Conservation (phyloP, 495 filamentous ascomycete genomes). For the Rostrohypoxylon terebratum region DNA sequence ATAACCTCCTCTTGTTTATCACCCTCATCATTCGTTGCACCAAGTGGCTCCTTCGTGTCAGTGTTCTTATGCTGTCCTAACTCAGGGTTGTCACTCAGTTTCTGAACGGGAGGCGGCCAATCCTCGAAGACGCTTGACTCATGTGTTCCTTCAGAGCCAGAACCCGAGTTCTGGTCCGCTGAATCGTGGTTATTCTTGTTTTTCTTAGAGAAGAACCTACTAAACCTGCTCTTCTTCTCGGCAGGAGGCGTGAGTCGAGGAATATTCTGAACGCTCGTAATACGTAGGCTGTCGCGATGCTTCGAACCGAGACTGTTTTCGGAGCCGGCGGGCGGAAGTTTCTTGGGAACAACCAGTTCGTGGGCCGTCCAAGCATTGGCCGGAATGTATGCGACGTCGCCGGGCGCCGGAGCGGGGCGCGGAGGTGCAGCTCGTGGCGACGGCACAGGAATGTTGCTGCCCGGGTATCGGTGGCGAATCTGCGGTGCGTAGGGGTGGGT, state of each 20-base stretch:
- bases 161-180: background rate
- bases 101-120: background rate
- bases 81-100: background rate
- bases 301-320: background rate
- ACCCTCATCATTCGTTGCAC: background rate
- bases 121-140: background rate
- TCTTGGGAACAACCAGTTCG: slow-evolving; percentile 24
- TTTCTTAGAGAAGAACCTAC: background rate
- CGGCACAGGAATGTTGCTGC: slow-evolving; percentile 28
- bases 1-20: background rate
- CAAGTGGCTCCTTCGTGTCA: background rate
- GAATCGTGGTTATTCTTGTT: background rate
- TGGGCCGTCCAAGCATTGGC: background rate
- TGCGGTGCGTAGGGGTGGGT: background rate
- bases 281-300: slow-evolving; percentile 24
- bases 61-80: background rate
- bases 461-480: slow-evolving; percentile 17
- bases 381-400: background rate
- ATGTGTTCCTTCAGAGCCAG: background rate
- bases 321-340: slow-evolving; percentile 31
- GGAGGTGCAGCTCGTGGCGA: background rate
- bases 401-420: background rate
- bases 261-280: slow-evolving; percentile 5
- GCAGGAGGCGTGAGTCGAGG: slow-evolving; percentile 1
- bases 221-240: background rate